These are phyloP conservation scores for Lagenaria siceraria DNA, from an alignment of 306 rosid species.

Conservation along the genomic window DNA sequence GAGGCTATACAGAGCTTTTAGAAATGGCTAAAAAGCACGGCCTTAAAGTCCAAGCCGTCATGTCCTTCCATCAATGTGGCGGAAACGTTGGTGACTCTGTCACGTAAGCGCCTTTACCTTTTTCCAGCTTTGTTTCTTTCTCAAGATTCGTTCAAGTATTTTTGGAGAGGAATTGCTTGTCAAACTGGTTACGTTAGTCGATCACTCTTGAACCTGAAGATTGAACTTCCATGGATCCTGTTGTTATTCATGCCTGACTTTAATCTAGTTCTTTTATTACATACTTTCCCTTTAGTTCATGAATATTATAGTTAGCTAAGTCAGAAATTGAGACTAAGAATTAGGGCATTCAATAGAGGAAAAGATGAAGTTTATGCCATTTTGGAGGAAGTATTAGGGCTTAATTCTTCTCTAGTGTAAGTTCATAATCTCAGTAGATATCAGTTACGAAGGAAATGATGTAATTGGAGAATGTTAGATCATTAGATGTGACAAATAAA, in stretches of 20 bases:
- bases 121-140: background rate
- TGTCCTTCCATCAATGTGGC: constrained; percentile 94
- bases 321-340: background rate
- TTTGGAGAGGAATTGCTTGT: background rate
- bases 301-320: background rate
- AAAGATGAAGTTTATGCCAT: background rate
- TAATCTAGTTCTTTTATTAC: background rate
- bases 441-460: background rate
- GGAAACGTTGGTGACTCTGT: constrained; percentile 97
- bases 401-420: background rate
- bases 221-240: background rate
- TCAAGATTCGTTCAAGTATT: background rate
- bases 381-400: background rate
- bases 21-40: constrained; percentile 92
- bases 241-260: background rate
- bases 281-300: background rate
- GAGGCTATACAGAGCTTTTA: constrained; percentile 64
- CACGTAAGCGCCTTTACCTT: constrained; percentile 37
- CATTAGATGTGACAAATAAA: too few species aligned
- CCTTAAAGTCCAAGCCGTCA: constrained; percentile 89
- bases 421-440: background rate
- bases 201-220: background rate
- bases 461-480: background rate
- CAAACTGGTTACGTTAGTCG: background rate
- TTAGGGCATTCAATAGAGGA: background rate